phyloP scores from a whole-genome alignment of 306 rosid genomes.

The Cicer arietinum region DNA sequence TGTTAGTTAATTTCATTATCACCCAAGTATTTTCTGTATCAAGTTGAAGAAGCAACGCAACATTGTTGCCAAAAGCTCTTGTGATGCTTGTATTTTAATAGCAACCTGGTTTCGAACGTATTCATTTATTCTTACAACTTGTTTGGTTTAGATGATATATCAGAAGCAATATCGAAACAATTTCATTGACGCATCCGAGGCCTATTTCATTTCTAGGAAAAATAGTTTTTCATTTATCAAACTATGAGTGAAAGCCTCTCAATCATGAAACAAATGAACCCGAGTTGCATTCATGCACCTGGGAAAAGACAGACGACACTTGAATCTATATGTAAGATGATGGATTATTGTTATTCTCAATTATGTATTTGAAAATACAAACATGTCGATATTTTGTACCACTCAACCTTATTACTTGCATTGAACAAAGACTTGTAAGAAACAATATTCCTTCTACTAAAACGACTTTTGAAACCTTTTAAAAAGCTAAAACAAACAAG shows the following conservation, averaged over 20 bases:
- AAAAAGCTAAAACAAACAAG: not conserved
- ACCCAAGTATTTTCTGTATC: not conserved
- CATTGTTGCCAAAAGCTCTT: not conserved
- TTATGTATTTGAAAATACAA: not conserved
- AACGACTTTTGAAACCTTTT: not conserved
- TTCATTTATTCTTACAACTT: slow-evolving; percentile 15
- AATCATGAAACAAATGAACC: not conserved
- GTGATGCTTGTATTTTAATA: slow-evolving; percentile 11
- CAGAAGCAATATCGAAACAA: not conserved
- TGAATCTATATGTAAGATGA: not conserved
- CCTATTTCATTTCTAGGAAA: not conserved
- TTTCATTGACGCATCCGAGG: not conserved
- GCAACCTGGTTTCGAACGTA: not conserved
- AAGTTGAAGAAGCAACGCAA: not conserved
- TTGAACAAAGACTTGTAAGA: not conserved
- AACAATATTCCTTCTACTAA: not conserved
- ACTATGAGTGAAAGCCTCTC: not conserved
- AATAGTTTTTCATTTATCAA: not conserved
- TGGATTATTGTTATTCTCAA: not conserved
- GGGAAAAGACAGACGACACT: not conserved
- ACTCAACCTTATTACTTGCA: not conserved
- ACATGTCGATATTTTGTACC: not conserved
- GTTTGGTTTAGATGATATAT: not conserved
- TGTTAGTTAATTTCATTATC: not conserved
- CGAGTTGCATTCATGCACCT: not conserved